A percentile compares a stretch with the other conserved stretches of the same genome.
Evolutionary conservation across 768 basidiomycete genomes (phyloP).

Genomic region (Sarcomyxa edulis): DNA sequence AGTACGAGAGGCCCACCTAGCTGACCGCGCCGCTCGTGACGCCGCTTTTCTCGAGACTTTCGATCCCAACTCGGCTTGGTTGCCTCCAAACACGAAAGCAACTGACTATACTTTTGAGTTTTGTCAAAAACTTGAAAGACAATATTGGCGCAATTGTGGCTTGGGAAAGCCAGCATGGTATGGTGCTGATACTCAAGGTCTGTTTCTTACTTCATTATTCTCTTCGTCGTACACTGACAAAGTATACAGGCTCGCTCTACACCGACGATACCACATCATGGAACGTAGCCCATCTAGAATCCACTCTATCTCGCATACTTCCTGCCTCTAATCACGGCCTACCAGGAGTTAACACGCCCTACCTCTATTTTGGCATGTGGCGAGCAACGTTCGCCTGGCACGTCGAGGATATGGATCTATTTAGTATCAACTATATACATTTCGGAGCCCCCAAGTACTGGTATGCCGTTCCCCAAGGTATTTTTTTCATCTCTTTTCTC

Average conservation of each 20-base stretch:
- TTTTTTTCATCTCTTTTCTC: too few relatives aligned
- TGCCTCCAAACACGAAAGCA: constrained; percentile 66
- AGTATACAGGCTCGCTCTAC: constrained; percentile 50
- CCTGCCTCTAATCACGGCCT: constrained; percentile 64
- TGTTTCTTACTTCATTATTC: constrained; percentile 17
- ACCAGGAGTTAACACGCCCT: constrained; percentile 96
- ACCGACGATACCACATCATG: constrained; percentile 76
- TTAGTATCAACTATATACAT: constrained; percentile 98
- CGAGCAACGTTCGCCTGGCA: constrained; percentile 98
- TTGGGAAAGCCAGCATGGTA: constrained; percentile 94
- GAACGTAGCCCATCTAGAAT: constrained; percentile 93
- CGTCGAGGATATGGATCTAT: constrained; percentile 99
- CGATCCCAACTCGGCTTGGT: constrained; percentile 70
- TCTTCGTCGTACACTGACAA: not conserved
- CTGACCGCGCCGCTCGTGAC: constrained; percentile 40
- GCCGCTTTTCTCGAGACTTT: constrained; percentile 63
- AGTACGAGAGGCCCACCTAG: constrained; percentile 44
- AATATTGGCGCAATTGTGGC: constrained; percentile 90
- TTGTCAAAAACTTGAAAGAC: constrained; percentile 81
- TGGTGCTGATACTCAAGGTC: constrained; percentile 92
- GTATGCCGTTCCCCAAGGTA: constrained; percentile 92
- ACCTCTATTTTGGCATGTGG: constrained; percentile 99
- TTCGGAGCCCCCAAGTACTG: constrained; percentile 97
- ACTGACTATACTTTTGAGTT: constrained; percentile 86
- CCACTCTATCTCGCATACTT: constrained; percentile 76